Conservation (phyloP, 805 yeast genomes). For the Yamadazyma paraphyllophila region DNA sequence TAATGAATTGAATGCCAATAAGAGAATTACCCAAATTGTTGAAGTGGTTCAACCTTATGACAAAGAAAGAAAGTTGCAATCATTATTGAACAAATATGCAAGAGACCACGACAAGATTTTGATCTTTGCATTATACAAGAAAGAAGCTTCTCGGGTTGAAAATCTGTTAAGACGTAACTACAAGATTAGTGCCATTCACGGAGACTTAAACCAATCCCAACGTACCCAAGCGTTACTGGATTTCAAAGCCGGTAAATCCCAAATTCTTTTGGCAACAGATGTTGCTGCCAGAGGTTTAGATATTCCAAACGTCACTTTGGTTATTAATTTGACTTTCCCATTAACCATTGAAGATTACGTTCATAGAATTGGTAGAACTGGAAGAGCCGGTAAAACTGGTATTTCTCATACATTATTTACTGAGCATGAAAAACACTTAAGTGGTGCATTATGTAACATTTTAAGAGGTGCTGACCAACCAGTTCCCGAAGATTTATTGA, state of each 20-base stretch:
- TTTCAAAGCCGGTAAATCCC: conserved; percentile 78
- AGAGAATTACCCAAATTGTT: conserved; percentile 87
- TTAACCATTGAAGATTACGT: conserved; percentile 95
- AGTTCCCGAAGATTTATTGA: conserved; percentile 91
- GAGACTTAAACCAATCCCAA: conserved; percentile 89
- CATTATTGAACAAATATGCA: conserved; percentile 68
- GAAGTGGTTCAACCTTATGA: conserved; percentile 78
- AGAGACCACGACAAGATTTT: conserved; percentile 76
- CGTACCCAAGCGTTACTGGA: conserved; percentile 83
- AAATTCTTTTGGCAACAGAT: conserved; percentile 88
- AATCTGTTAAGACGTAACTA: conserved; percentile 69
- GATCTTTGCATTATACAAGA: conserved; percentile 92
- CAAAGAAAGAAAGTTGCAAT: conserved; percentile 75
- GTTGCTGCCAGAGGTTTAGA: conserved; percentile 98
- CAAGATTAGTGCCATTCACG: conserved; percentile 90
- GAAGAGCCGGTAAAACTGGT: conserved; percentile 96
- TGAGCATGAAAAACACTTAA: conserved; percentile 92
- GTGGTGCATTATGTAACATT: conserved; percentile 91
- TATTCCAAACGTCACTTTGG: conserved; percentile 95
- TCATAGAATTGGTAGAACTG: conserved; percentile 97
- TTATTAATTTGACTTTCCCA: conserved; percentile 93
- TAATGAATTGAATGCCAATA: conserved; percentile 92
- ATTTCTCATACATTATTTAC: conserved; percentile 94
- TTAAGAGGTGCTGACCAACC: conserved; percentile 91
- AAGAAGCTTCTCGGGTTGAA: conserved; percentile 93